Evolutionary conservation across 2,329 filamentous ascomycete genomes (phyloP).

Genomic region (Cladosporium oxysporum): DNA sequence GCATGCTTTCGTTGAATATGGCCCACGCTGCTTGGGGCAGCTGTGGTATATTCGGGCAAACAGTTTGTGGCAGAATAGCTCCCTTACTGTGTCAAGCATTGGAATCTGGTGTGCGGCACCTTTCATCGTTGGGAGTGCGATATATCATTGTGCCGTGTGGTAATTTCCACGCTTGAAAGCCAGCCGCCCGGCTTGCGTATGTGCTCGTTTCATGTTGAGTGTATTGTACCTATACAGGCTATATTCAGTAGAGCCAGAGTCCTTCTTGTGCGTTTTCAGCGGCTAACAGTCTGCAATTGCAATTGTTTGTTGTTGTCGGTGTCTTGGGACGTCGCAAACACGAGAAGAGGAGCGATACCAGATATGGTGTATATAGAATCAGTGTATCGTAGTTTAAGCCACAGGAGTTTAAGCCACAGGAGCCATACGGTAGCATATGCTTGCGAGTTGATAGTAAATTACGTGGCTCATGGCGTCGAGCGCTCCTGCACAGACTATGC

Average conservation of each 20-base stretch:
- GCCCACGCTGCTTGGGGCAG: background rate
- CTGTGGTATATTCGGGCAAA: background rate
- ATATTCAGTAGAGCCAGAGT: background rate
- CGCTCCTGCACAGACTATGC: background rate
- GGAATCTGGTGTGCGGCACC: background rate
- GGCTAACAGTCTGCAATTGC: background rate
- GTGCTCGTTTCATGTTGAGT: background rate
- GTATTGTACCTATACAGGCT: background rate
- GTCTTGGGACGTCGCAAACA: background rate
- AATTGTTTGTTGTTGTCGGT: background rate
- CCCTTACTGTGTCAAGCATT: background rate
- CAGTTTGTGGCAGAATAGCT: background rate
- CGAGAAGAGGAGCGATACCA: background rate
- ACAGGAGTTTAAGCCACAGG: too few relatives aligned
- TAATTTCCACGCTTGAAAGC: background rate
- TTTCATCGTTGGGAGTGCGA: background rate
- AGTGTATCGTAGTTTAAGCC: background rate
- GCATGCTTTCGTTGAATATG: background rate
- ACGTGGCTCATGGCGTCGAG: background rate
- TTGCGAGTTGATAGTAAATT: background rate
- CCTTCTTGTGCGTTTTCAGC: background rate
- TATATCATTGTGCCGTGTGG: constrained; percentile 1
- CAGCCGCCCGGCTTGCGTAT: background rate
- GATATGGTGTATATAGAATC: background rate
- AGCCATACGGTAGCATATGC: background rate